Conservation (phyloP, 257 asterid genomes). For the Lycium ferocissimum region DNA sequence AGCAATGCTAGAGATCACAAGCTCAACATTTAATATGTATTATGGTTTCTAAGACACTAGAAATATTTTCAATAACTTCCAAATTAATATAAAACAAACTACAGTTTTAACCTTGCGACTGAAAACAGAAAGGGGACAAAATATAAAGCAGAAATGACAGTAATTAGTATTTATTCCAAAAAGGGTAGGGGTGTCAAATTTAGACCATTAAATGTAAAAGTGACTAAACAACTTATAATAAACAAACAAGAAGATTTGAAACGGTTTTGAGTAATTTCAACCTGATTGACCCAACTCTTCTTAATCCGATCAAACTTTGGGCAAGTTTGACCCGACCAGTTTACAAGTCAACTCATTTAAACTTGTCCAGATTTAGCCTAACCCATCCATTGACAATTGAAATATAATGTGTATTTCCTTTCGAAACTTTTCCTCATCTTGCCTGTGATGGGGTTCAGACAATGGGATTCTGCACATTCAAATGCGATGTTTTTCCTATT, state of each 20-base stretch:
- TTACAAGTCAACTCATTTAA: not conserved
- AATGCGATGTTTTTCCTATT: not conserved
- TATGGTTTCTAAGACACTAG: not conserved
- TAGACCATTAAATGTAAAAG: not conserved
- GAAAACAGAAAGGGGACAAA: not conserved
- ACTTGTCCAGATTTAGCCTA: not conserved
- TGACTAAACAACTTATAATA: slow-evolving; percentile 16
- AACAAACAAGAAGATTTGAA: not conserved
- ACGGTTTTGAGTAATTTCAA: not conserved
- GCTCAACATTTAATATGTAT: not conserved
- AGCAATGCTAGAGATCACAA: slow-evolving; percentile 9
- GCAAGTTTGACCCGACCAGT: not conserved
- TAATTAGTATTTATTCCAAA: not conserved
- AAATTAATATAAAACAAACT: not conserved
- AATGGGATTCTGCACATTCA: not conserved
- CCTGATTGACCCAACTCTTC: not conserved
- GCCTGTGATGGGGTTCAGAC: not conserved
- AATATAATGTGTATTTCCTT: not conserved
- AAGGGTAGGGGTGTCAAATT: not conserved
- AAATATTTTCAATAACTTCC: not conserved
- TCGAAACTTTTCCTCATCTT: not conserved
- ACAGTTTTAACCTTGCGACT: slow-evolving; percentile 15
- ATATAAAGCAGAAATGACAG: not conserved
- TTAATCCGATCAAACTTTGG: not conserved
- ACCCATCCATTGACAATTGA: not conserved